phyloP scores from a whole-genome alignment of 192 early-diverging fungal species.

The Entomortierella beljakovae region DNA sequence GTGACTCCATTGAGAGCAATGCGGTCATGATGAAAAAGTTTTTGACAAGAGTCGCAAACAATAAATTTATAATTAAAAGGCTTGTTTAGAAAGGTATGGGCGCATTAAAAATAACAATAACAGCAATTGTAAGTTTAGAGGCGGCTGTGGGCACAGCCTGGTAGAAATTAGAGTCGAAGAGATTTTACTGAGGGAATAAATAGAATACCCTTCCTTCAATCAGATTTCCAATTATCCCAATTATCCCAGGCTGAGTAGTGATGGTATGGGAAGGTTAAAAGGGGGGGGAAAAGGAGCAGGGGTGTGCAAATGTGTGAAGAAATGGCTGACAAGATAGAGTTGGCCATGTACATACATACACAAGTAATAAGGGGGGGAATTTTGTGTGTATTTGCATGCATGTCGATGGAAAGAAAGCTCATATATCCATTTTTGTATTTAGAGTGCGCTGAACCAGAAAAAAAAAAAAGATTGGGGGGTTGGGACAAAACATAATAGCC shows the following conservation, averaged over 20 bases:
- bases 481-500: background rate
- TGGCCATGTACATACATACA: background rate
- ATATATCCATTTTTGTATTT: conserved; percentile 16
- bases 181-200: no score
- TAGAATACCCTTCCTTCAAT: background rate
- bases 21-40: no score
- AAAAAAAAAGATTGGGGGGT: conserved; percentile 9
- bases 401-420: conserved; percentile 3
- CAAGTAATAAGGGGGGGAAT: background rate
- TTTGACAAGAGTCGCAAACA: no score
- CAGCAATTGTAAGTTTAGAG: no score
- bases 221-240: background rate
- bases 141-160: background rate
- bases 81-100: no score
- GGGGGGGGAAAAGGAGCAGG: background rate
- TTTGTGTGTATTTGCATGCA: background rate
- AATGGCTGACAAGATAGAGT: background rate
- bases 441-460: background rate
- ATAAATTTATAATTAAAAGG: no score
- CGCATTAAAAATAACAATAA: no score
- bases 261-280: background rate
- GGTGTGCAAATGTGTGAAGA: background rate
- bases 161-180: background rate
- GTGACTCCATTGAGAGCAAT: no score
- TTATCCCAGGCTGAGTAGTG: conserved; percentile 13